Evolutionary conservation across 2,329 filamentous ascomycete species (phyloP).

Genomic region (Capronia americana): DNA sequence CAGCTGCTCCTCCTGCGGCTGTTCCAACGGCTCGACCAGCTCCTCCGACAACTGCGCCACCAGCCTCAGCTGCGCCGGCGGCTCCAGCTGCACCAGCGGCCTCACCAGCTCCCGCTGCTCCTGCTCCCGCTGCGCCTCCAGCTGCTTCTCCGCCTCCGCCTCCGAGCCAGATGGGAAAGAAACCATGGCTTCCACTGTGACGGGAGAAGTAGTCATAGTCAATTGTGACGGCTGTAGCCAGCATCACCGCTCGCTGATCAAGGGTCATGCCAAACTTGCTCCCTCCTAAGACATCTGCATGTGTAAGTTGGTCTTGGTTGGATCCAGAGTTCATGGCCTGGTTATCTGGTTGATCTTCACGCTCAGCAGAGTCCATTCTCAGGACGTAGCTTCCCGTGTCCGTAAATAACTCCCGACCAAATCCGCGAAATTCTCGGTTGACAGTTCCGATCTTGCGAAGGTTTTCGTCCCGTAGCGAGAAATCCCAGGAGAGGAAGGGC

Average conservation of each 20-base stretch:
- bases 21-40: conserved; percentile 42
- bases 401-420: conserved; percentile 69
- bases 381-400: conserved; percentile 70
- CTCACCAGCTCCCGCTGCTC: conserved; percentile 41
- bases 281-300: conserved; percentile 31
- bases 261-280: conserved; percentile 63
- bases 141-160: conserved; percentile 48
- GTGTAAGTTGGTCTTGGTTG: conserved; percentile 37
- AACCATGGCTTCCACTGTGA: conserved; percentile 58
- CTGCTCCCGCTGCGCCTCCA: conserved; percentile 43
- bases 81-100: conserved; percentile 46
- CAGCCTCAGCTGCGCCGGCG: conserved; percentile 47
- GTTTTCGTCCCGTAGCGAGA: conserved; percentile 61
- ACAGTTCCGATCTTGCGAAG: conserved; percentile 63
- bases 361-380: conserved; percentile 63
- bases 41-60: conserved; percentile 42
- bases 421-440: conserved; percentile 68
- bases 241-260: conserved; percentile 70
- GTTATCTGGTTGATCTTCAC: conserved; percentile 45
- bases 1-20: conserved; percentile 34
- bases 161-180: conserved; percentile 60
- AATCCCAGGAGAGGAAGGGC: conserved; percentile 70
- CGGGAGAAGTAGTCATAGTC: conserved; percentile 73
- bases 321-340: conserved; percentile 50
- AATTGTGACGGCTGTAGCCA: conserved; percentile 68